phyloP scores from a whole-genome alignment of 139 green algal species.

The Chlamydomonas applanata region DNA sequence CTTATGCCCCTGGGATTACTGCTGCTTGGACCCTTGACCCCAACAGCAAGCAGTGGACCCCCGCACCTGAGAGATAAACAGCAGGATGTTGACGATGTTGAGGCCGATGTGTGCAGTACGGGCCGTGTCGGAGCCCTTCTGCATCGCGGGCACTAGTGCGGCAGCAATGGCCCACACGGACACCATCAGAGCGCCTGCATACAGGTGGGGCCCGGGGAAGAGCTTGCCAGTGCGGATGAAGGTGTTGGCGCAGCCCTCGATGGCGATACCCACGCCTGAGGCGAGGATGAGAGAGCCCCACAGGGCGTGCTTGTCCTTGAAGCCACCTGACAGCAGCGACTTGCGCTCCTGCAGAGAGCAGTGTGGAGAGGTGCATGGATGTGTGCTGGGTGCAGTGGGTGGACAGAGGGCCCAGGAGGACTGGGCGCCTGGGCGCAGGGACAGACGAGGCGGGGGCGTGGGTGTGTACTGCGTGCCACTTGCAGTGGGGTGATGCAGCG shows the following conservation, averaged over 20 bases:
- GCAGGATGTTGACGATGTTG: conserved; percentile 82
- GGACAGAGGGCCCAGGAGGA: not conserved
- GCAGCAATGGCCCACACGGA: conserved; percentile 91
- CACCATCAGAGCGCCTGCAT: conserved; percentile 78
- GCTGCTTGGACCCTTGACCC: too few relatives aligned
- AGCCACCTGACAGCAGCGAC: conserved; percentile 72
- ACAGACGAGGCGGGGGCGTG: not conserved
- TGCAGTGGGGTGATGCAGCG: not conserved
- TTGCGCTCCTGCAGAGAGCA: conserved; percentile 78
- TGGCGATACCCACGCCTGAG: conserved; percentile 75
- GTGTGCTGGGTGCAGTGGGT: not conserved
- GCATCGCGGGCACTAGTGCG: conserved; percentile 89
- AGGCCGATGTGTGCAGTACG: conserved; percentile 88
- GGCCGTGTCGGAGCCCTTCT: conserved; percentile 93
- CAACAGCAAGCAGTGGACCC: not conserved
- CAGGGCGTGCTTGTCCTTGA: conserved; percentile 84
- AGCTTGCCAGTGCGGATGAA: conserved; percentile 91
- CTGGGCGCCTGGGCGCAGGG: not conserved
- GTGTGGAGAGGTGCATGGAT: not conserved
- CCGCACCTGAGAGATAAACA: conserved; percentile 86
- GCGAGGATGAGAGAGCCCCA: conserved; percentile 86
- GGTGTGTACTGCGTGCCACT: not conserved
- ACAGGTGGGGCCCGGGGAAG: conserved; percentile 96
- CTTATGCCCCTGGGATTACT: too few relatives aligned
- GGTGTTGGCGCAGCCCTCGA: conserved; percentile 92